Evolutionary conservation across 345 rosid genomes (phyloP).

Genomic region (Gossypium ekmanianum): DNA sequence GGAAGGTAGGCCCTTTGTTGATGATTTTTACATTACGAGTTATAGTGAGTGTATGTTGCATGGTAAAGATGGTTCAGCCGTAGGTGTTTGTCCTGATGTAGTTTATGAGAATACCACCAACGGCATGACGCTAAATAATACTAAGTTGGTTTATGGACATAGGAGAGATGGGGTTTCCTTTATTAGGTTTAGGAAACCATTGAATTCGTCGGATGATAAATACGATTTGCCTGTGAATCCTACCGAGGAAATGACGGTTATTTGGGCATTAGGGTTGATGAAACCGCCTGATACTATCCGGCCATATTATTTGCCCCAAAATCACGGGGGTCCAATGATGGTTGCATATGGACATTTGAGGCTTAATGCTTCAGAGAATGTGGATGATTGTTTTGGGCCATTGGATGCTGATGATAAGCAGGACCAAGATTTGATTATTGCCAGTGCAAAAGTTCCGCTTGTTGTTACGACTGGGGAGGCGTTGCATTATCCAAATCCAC

Average conservation of each 20-base stretch:
- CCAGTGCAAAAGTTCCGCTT: slow-evolving; percentile 51
- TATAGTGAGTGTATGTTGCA: slow-evolving; percentile 62
- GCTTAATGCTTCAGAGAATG: slow-evolving; percentile 42
- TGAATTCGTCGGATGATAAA: slow-evolving; percentile 55
- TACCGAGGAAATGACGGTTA: slow-evolving; percentile 47
- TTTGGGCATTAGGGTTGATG: slow-evolving; percentile 93
- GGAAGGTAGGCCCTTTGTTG: slow-evolving; percentile 70
- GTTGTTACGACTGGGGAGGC: slow-evolving; percentile 45
- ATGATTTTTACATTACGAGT: slow-evolving; percentile 72
- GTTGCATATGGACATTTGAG: slow-evolving; percentile 44
- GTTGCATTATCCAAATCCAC: slow-evolving; percentile 60
- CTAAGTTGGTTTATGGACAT: slow-evolving; percentile 74
- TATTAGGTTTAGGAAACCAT: slow-evolving; percentile 66
- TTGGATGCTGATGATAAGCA: slow-evolving; percentile 65
- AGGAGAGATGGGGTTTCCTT: slow-evolving; percentile 92
- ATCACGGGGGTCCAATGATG: slow-evolving; percentile 62
- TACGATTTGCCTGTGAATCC: slow-evolving; percentile 71
- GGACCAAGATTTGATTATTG: slow-evolving; percentile 62
- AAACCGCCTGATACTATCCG: slow-evolving; percentile 77
- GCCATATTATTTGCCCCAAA: slow-evolving; percentile 83
- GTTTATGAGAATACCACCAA: slow-evolving; percentile 33
- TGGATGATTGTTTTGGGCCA: slow-evolving; percentile 60
- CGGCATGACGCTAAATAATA: slow-evolving; percentile 43
- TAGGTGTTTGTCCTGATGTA: slow-evolving; percentile 86
- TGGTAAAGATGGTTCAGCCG: slow-evolving; percentile 49